A percentile compares a stretch with the other conserved stretches of the same genome.
phyloP scores from a whole-genome alignment of 2,329 filamentous ascomycete species.

The Corynespora cassiicola region DNA sequence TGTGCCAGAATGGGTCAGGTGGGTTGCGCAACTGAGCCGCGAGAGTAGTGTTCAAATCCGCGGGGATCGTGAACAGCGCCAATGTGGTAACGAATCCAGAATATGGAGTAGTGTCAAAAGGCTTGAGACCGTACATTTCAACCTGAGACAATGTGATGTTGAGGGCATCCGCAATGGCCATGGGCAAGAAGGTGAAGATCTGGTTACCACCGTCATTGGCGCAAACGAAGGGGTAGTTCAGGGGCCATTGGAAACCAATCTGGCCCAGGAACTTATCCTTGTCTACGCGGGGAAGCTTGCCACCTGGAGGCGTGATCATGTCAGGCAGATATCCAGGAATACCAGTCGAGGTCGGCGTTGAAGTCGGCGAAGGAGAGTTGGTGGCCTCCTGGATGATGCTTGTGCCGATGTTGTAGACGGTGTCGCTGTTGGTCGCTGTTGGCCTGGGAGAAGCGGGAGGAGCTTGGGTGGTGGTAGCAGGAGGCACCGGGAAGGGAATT shows the following conservation, averaged over 20 bases:
- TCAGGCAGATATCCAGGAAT: conserved; percentile 74
- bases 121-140: conserved; percentile 73
- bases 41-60: conserved; percentile 61
- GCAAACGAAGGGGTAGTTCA: conserved; percentile 84
- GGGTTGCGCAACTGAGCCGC: conserved; percentile 73
- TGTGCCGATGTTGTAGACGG: conserved; percentile 61
- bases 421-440: conserved; percentile 55
- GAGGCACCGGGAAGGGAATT: not conserved
- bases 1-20: conserved; percentile 76
- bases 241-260: conserved; percentile 79
- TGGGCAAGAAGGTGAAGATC: conserved; percentile 80
- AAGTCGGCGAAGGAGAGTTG: conserved; percentile 50
- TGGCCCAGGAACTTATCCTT: conserved; percentile 76
- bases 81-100: conserved; percentile 84
- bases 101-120: conserved; percentile 72
- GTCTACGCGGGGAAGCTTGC: conserved; percentile 60
- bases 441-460: conserved; percentile 24
- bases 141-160: conserved; percentile 58
- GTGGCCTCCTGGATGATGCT: conserved; percentile 67
- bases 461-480: conserved; percentile 4
- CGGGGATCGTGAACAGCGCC: conserved; percentile 60
- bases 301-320: conserved; percentile 74
- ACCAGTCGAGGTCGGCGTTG: conserved; percentile 54
- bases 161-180: conserved; percentile 72
- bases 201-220: conserved; percentile 78